Conservation (phyloP, 106 monocot species). For the Dendrobium huoshanense region DNA sequence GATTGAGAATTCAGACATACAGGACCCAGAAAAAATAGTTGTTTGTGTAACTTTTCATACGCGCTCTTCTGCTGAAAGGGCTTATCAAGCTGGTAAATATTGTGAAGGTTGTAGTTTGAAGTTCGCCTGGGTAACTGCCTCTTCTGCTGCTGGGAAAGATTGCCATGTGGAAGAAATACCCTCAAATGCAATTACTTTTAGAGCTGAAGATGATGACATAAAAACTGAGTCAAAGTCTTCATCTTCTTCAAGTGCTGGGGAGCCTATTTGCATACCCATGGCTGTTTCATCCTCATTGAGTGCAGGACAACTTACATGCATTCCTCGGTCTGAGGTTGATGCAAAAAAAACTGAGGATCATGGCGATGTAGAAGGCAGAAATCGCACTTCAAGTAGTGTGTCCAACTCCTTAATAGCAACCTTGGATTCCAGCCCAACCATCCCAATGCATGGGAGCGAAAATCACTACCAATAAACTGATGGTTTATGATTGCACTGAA, state of each 20-base stretch:
- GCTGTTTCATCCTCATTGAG: slow-evolving; percentile 1
- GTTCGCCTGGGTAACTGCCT: slow-evolving; percentile 48
- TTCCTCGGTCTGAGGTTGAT: slow-evolving; percentile 8
- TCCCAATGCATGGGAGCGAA: slow-evolving; percentile 13
- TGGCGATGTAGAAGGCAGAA: slow-evolving; percentile 9
- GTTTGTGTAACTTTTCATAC: slow-evolving; percentile 52
- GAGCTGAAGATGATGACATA: not conserved
- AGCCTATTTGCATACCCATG: slow-evolving; percentile 1
- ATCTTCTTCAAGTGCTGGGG: slow-evolving; percentile 11
- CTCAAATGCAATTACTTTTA: not conserved
- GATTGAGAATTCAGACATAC: slow-evolving; percentile 14
- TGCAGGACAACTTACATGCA: slow-evolving; percentile 4
- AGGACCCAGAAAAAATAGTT: slow-evolving; percentile 22
- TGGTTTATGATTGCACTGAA: slow-evolving; percentile 16
- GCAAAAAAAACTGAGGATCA: not conserved
- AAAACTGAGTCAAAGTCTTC: slow-evolving; percentile 2
- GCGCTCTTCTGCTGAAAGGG: slow-evolving; percentile 57
- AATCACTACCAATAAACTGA: slow-evolving; percentile 10
- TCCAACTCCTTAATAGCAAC: not conserved
- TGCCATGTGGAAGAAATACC: slow-evolving; percentile 13
- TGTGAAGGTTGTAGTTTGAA: slow-evolving; percentile 60
- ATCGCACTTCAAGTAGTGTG: slow-evolving; percentile 3
- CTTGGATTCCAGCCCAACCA: slow-evolving; percentile 14
- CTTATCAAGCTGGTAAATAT: slow-evolving; percentile 46
- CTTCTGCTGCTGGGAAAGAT: slow-evolving; percentile 14